Conservation (phyloP, 148 eudicot species). For the Cornus kousa region DNA sequence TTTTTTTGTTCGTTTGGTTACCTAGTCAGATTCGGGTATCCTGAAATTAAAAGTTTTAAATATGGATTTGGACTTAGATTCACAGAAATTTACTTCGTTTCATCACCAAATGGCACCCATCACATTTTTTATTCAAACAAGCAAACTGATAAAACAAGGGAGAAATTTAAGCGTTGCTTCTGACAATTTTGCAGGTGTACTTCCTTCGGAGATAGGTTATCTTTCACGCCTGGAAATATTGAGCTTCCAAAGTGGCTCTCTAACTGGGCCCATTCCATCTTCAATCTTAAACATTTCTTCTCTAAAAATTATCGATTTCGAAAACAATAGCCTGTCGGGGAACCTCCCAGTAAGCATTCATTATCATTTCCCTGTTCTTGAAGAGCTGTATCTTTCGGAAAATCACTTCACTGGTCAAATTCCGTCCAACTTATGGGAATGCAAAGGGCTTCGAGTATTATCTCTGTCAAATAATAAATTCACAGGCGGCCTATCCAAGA, state of each 20-base stretch:
- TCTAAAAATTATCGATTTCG: background rate
- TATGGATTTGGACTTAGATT: no score
- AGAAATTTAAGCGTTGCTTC: no score
- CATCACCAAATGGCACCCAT: no score
- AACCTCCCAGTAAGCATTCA: background rate
- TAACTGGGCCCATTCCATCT: conserved; percentile 18
- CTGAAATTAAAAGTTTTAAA: no score
- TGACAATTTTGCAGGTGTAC: conserved; percentile 10
- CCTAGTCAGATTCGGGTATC: no score
- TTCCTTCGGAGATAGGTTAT: conserved; percentile 17
- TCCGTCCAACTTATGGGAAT: conserved; percentile 8
- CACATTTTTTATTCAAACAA: no score
- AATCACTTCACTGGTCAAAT: conserved; percentile 17
- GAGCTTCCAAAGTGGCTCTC: background rate
- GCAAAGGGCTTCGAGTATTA: conserved; percentile 7
- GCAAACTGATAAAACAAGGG: background rate
- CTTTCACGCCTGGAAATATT: conserved; percentile 7
- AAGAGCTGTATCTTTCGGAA: conserved; percentile 7
- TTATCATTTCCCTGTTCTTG: conserved; percentile 9
- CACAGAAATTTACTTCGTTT: no score
- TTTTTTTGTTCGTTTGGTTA: no score
- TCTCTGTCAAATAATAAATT: conserved; percentile 5
- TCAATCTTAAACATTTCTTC: conserved; percentile 23
- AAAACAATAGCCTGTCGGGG: conserved; percentile 22
- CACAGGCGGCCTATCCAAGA: background rate